Percentiles rank a stretch among this genome's conserved stretches.
Conservation (phyloP, 2,329 filamentous ascomycete species). For the Aulographum hederae region DNA sequence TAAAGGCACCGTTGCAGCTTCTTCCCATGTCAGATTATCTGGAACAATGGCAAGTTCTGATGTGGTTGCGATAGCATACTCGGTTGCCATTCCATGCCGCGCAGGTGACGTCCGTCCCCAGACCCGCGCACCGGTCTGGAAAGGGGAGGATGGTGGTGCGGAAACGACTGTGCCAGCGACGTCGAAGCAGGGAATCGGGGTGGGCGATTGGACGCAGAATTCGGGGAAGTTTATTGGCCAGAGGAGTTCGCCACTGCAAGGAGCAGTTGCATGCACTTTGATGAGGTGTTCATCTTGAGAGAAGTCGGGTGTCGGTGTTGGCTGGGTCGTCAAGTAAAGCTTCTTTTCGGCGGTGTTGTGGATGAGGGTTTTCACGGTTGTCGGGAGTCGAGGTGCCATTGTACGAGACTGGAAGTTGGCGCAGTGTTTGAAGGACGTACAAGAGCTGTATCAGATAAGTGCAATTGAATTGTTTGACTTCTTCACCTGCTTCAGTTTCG, state of each 20-base stretch:
- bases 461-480: too few species aligned
- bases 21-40: not conserved
- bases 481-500: too few species aligned
- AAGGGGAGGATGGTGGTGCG: constrained; percentile 10
- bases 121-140: not conserved
- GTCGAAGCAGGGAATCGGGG: constrained; percentile 23
- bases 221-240: constrained; percentile 18
- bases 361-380: constrained; percentile 5
- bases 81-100: constrained; percentile 2
- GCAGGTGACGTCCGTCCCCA: constrained; percentile 2
- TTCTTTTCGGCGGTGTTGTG: constrained; percentile 7
- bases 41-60: constrained; percentile 2
- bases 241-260: constrained; percentile 24
- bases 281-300: constrained; percentile 23
- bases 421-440: too few species aligned
- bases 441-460: too few species aligned
- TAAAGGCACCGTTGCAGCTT: constrained; percentile 4
- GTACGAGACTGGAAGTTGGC: too few species aligned
- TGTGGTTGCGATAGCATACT: constrained; percentile 1
- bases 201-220: constrained; percentile 1
- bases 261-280: constrained; percentile 18
- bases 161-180: constrained; percentile 21
- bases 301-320: constrained; percentile 8
- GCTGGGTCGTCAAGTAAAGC: constrained; percentile 8
- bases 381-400: too few species aligned